These are phyloP conservation scores for Senna tora DNA, from an alignment of 306 rosid genomes.

Conservation along the genomic window DNA sequence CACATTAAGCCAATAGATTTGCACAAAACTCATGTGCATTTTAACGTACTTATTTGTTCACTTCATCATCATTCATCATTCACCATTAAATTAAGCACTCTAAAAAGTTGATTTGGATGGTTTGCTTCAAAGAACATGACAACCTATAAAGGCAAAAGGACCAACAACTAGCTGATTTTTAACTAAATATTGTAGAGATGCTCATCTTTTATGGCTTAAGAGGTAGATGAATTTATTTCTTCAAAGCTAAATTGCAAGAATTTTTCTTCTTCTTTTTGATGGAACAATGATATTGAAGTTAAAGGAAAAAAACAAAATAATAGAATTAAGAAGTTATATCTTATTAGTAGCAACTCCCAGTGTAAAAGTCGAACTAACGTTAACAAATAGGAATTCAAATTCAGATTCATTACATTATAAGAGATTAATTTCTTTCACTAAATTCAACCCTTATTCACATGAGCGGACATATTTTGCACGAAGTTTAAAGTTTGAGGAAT, in stretches of 20 bases:
- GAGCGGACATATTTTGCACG: too few species aligned
- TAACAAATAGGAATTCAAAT: too few species aligned
- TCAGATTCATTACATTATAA: too few species aligned
- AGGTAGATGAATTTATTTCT: not conserved
- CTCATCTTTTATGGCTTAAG: not conserved
- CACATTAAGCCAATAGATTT: constrained; percentile 27
- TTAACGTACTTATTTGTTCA: constrained; percentile 9
- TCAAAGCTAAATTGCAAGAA: not conserved
- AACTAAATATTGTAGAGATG: constrained; percentile 1
- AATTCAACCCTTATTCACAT: too few species aligned
- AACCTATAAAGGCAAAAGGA: constrained; percentile 31
- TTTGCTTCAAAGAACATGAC: constrained; percentile 35
- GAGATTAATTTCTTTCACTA: too few species aligned
- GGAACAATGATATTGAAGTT: too few species aligned
- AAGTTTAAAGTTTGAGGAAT: too few species aligned
- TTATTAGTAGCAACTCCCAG: too few species aligned
- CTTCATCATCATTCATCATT: not conserved
- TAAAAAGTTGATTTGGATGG: constrained; percentile 36
- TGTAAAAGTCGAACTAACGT: too few species aligned
- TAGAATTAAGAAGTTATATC: too few species aligned
- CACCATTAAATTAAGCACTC: constrained; percentile 9
- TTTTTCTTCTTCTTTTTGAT: too few species aligned
- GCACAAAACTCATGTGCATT: constrained; percentile 6
- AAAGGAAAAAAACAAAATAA: too few species aligned
- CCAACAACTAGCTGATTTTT: constrained; percentile 36